These are phyloP conservation scores for Epichloe bromicola DNA, from an alignment of 2,329 filamentous ascomycete genomes.

Conservation along the genomic window DNA sequence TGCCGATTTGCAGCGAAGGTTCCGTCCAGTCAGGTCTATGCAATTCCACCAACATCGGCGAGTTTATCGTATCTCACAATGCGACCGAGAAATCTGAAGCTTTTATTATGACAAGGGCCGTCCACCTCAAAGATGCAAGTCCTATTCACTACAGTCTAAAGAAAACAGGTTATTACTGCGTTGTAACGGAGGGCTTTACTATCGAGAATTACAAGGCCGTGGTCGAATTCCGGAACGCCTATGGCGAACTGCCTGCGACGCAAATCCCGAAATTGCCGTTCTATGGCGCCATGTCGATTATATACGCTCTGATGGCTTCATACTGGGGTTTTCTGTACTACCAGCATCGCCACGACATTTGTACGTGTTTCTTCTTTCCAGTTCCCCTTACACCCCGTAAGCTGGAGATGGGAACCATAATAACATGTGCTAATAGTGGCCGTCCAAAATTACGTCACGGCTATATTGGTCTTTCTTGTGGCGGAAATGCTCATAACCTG, in stretches of 20 bases:
- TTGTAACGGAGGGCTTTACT: conserved; percentile 62
- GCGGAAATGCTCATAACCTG: conserved; percentile 97
- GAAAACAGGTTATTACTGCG: conserved; percentile 93
- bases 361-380: conserved; percentile 32
- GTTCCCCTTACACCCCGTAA: neutral
- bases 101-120: conserved; percentile 63
- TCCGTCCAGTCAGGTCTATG: conserved; percentile 59
- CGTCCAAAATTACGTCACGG: conserved; percentile 98
- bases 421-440: conserved; percentile 43
- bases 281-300: conserved; percentile 85
- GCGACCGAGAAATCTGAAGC: conserved; percentile 58
- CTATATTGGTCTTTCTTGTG: conserved; percentile 86
- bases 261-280: conserved; percentile 97
- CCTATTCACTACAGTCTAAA: conserved; percentile 72
- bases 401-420: conserved; percentile 4
- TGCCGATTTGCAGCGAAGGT: conserved; percentile 59
- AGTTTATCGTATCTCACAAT: conserved; percentile 72
- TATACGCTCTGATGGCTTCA: conserved; percentile 75
- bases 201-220: conserved; percentile 61
- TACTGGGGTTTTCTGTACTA: conserved; percentile 93
- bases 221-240: conserved; percentile 89
- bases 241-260: conserved; percentile 85
- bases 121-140: conserved; percentile 65
- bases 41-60: conserved; percentile 62
- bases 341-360: conserved; percentile 83